A percentile compares a stretch with the other conserved stretches of the same genome.
These are phyloP conservation scores for Cryphonectria radicalis DNA, from an alignment of 2,329 filamentous ascomycete species.

Conservation along the genomic window DNA sequence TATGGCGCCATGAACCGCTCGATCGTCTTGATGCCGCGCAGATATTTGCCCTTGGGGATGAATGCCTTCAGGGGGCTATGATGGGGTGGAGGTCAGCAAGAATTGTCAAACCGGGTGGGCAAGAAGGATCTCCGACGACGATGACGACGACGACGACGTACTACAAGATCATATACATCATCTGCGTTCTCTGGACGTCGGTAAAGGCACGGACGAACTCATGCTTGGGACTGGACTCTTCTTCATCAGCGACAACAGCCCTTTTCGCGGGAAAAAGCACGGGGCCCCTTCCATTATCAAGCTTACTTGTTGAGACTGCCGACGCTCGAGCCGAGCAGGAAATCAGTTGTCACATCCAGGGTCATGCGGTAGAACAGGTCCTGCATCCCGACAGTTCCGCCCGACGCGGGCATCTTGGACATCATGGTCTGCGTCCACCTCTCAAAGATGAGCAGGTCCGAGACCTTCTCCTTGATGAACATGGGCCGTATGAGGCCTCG, in stretches of 20 bases:
- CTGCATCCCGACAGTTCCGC: constrained; percentile 62
- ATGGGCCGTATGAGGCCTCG: constrained; percentile 58
- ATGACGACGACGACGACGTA: constrained; percentile 32
- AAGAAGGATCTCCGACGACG: background rate
- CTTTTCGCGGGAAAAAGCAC: background rate
- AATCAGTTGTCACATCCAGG: constrained; percentile 69
- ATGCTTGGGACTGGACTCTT: constrained; percentile 50
- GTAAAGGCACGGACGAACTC: constrained; percentile 72
- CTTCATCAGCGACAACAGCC: constrained; percentile 28
- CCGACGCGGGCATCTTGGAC: constrained; percentile 58
- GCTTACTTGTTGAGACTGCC: constrained; percentile 48
- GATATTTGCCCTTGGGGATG: constrained; percentile 64
- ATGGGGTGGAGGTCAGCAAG: background rate
- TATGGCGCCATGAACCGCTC: constrained; percentile 72
- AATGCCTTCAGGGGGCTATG: constrained; percentile 61
- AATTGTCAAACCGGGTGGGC: background rate
- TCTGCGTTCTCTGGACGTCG: constrained; percentile 70
- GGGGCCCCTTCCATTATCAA: background rate
- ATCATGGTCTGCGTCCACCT: constrained; percentile 62
- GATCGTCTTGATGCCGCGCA: constrained; percentile 64
- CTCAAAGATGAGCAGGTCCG: constrained; percentile 62
- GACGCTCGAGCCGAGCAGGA: constrained; percentile 66
- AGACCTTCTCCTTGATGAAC: constrained; percentile 53
- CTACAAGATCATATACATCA: constrained; percentile 58
- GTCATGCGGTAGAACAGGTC: constrained; percentile 68